Conservation (phyloP, 1,284 basidiomycete genomes). For the Ustilago tritici region DNA sequence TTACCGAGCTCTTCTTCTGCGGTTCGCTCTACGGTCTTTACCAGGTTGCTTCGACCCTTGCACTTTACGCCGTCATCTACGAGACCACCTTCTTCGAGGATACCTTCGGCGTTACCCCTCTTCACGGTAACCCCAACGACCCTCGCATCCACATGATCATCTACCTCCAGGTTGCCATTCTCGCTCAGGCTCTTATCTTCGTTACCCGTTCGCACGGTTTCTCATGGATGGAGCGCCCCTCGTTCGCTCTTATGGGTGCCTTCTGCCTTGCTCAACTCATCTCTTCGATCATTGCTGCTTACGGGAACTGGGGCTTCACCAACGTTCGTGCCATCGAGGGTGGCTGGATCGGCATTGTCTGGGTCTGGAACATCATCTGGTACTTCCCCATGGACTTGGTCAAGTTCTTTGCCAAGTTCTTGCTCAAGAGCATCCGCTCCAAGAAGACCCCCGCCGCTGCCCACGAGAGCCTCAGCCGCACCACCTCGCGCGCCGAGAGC, state of each 20-base stretch:
- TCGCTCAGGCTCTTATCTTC: constrained; percentile 97
- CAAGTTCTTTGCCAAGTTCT: constrained; percentile 89
- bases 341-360: constrained; percentile 96
- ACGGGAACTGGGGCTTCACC: constrained; percentile 74
- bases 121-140: constrained; percentile 71
- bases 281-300: constrained; percentile 93
- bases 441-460: constrained; percentile 72
- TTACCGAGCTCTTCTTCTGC: constrained; percentile 94
- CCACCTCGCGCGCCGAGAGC: constrained; percentile 89
- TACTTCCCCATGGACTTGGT: constrained; percentile 93
- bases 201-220: constrained; percentile 94
- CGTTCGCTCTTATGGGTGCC: constrained; percentile 85
- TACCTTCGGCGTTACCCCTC: constrained; percentile 80
- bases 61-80: constrained; percentile 79
- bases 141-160: constrained; percentile 75
- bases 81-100: constrained; percentile 89
- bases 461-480: constrained; percentile 81
- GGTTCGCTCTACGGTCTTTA: constrained; percentile 95
- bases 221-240: constrained; percentile 98
- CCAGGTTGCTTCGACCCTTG: constrained; percentile 86
- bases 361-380: constrained; percentile 84
- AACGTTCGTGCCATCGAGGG: constrained; percentile 53
- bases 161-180: constrained; percentile 94
- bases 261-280: constrained; percentile 93
- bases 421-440: constrained; percentile 71